Percentiles rank a stretch among this genome's conserved stretches.
These are phyloP conservation scores for Rhodofomes roseus DNA, from an alignment of 1,284 basidiomycete genomes.

Conservation along the genomic window DNA sequence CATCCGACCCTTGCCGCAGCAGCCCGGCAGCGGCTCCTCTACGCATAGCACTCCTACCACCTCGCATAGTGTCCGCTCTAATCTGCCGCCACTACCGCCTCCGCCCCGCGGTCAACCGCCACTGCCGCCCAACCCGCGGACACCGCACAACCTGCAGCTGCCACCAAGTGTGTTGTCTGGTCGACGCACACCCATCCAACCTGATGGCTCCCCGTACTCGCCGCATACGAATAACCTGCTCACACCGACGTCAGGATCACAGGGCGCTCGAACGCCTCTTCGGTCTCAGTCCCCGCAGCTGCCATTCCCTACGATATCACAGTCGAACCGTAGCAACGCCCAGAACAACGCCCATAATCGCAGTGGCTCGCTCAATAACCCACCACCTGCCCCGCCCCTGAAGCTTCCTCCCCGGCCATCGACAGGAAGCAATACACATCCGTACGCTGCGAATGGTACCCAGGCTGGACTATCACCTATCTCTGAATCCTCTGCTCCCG, in stretches of 20 bases:
- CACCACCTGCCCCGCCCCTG: conserved; percentile 12
- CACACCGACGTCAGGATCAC: conserved; percentile 37
- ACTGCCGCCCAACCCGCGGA: conserved; percentile 36
- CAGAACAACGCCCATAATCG: conserved; percentile 38
- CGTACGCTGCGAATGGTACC: conserved; percentile 26
- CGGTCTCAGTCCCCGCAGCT: conserved; percentile 57
- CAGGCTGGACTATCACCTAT: conserved; percentile 60
- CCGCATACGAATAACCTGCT: conserved; percentile 49
- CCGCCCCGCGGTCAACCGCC: conserved; percentile 62
- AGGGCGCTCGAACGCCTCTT: conserved; percentile 40
- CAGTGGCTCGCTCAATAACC: conserved; percentile 41
- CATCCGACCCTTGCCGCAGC: conserved; percentile 42
- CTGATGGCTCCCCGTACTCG: conserved; percentile 45
- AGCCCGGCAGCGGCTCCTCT: conserved; percentile 27
- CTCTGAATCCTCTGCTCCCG: conserved; percentile 52
- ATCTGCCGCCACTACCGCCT: conserved; percentile 64
- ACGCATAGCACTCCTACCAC: conserved; percentile 31
- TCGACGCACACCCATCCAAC: conserved; percentile 54
- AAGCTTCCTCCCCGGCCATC: conserved; percentile 39
- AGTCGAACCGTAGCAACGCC: conserved; percentile 24
- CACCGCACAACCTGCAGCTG: conserved; percentile 21
- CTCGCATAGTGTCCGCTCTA: conserved; percentile 37
- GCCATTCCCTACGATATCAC: conserved; percentile 33
- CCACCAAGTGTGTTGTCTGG: conserved; percentile 32
- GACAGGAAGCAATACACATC: conserved; percentile 25